A percentile compares a stretch with the other conserved stretches of the same genome.
Evolutionary conservation across 2,329 filamentous ascomycete species (phyloP).

Genomic region (Aspergillus sp.): DNA sequence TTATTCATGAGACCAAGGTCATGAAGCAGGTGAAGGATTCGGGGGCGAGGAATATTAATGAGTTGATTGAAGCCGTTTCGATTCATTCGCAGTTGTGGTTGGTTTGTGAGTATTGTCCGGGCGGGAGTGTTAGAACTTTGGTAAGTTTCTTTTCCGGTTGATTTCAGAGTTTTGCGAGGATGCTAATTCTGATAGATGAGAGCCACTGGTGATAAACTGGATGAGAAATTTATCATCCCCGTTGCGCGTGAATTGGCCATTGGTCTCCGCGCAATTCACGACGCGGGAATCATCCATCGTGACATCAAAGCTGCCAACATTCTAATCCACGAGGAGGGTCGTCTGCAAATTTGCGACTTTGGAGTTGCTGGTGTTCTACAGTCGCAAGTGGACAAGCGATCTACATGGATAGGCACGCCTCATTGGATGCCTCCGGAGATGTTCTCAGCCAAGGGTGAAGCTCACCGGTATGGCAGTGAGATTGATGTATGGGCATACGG

Average conservation of each 20-base stretch:
- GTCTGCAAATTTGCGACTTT: slow-evolving; percentile 59
- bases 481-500: slow-evolving; percentile 48
- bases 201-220: slow-evolving; percentile 44
- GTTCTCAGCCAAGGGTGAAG: slow-evolving; percentile 34
- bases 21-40: slow-evolving; percentile 57
- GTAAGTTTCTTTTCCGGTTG: slow-evolving; percentile 36
- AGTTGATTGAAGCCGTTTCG: slow-evolving; percentile 57
- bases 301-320: slow-evolving; percentile 62
- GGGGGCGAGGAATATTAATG: slow-evolving; percentile 57
- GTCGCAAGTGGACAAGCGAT: slow-evolving; percentile 53
- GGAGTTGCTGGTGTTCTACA: slow-evolving; percentile 59
- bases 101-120: slow-evolving; percentile 60
- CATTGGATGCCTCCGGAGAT: slow-evolving; percentile 63
- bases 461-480: slow-evolving; percentile 43
- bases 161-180: background rate
- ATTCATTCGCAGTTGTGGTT: slow-evolving; percentile 61
- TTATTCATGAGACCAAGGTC: slow-evolving; percentile 57
- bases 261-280: slow-evolving; percentile 56
- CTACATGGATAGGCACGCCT: slow-evolving; percentile 59
- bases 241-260: slow-evolving; percentile 58
- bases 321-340: slow-evolving; percentile 56
- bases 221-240: slow-evolving; percentile 57
- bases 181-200: slow-evolving; percentile 23
- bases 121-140: slow-evolving; percentile 58
- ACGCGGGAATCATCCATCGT: slow-evolving; percentile 59